phyloP scores from a whole-genome alignment of 352 stramenopile species.

The Pythium phragmiticola region DNA sequence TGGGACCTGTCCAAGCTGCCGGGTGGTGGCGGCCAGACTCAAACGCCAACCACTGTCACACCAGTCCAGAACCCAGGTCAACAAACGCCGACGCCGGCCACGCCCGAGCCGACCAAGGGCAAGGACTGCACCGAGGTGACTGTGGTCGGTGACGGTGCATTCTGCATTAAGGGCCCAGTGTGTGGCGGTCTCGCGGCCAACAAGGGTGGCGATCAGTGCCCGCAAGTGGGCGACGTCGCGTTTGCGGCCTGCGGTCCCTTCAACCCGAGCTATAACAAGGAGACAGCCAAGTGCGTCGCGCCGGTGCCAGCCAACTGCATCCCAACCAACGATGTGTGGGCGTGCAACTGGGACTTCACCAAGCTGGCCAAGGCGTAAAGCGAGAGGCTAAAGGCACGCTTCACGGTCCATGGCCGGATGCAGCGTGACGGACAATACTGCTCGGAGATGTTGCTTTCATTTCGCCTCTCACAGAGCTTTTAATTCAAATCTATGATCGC shows the following conservation, averaged over 20 bases:
- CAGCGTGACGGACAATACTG: no score
- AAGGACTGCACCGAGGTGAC: constrained; percentile 27
- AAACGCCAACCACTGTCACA: background rate
- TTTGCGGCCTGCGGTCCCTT: constrained; percentile 19
- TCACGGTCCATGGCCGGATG: no score
- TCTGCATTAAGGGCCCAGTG: constrained; percentile 30
- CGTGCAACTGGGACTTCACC: constrained; percentile 21
- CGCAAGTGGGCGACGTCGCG: constrained; percentile 16
- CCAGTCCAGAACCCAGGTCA: background rate
- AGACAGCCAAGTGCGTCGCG: constrained; percentile 18
- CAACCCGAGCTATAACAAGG: constrained; percentile 22
- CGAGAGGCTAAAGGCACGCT: background rate
- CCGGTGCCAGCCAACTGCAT: constrained; percentile 18
- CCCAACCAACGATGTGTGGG: constrained; percentile 10
- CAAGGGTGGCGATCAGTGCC: constrained; percentile 20
- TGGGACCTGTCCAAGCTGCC: constrained; percentile 25
- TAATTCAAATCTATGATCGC: no score
- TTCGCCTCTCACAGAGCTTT: no score
- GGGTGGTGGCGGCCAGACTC: background rate
- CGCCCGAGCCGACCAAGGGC: background rate
- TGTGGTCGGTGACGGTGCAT: constrained; percentile 32
- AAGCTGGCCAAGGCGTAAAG: constrained; percentile 16
- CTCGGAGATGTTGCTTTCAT: no score
- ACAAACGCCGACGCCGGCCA: background rate
- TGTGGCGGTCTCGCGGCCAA: constrained; percentile 19